These are phyloP conservation scores for Dictyostelium firmibasis DNA, from an alignment of 78 protist species.

Conservation along the genomic window DNA sequence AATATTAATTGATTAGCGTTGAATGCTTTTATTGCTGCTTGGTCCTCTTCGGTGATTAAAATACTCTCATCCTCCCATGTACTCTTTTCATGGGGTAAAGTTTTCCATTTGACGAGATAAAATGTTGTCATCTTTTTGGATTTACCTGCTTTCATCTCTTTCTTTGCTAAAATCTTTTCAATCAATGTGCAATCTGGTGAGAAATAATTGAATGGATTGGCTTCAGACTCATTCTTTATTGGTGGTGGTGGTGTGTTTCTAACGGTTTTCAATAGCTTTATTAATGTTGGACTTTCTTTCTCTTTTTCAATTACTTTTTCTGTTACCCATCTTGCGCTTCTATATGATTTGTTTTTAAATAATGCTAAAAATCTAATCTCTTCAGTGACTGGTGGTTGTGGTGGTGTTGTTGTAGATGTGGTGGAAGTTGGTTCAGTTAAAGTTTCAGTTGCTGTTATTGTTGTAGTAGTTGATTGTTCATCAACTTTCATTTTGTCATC, in stretches of 20 bases:
- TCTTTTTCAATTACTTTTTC: slow-evolving; percentile 10
- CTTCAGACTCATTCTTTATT: slow-evolving; percentile 55
- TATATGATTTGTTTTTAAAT: slow-evolving; percentile 31
- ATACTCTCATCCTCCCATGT: slow-evolving; percentile 83
- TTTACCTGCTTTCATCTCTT: not conserved
- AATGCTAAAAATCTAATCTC: slow-evolving; percentile 52
- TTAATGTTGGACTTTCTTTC: not conserved
- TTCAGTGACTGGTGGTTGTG: not conserved
- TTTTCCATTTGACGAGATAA: slow-evolving; percentile 88
- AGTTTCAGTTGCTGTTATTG: not conserved
- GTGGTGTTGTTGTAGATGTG: not conserved
- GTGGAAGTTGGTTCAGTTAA: not conserved
- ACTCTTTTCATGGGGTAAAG: slow-evolving; percentile 72
- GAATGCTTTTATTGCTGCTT: not conserved
- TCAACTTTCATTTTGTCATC: not conserved
- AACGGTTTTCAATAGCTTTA: slow-evolving; percentile 19
- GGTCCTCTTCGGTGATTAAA: not conserved
- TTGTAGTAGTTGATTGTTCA: not conserved
- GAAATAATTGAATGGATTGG: slow-evolving; percentile 50
- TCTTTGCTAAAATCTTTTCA: slow-evolving; percentile 59
- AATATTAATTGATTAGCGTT: not conserved
- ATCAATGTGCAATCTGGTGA: slow-evolving; percentile 18
- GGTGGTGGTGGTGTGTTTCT: not conserved
- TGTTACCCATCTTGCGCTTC: slow-evolving; percentile 70
- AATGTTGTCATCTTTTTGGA: not conserved